Conservation (phyloP, 495 filamentous ascomycete genomes). For the Annulohypoxylon bovei region DNA sequence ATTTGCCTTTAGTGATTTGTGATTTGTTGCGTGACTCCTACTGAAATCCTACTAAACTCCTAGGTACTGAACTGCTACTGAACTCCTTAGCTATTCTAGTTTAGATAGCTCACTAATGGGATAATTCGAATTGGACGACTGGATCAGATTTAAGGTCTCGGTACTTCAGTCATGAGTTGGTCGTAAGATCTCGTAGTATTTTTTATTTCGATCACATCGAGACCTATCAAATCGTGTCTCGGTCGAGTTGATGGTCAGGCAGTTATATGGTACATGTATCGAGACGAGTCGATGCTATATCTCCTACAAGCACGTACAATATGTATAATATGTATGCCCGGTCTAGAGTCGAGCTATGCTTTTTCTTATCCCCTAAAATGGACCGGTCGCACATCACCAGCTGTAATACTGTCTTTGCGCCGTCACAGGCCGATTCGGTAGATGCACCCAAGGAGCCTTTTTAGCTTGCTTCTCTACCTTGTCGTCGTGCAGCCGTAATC, state of each 20-base stretch:
- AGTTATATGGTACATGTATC: conserved; percentile 32
- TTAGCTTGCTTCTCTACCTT: conserved; percentile 74
- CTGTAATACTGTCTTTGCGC: conserved; percentile 87
- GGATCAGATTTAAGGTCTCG: not conserved
- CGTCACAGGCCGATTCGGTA: conserved; percentile 80
- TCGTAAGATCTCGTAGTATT: not conserved
- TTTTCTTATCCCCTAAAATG: not conserved
- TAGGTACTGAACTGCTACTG: too few species aligned
- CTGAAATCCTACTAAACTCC: too few species aligned
- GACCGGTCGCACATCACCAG: conserved; percentile 67
- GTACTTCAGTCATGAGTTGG: not conserved
- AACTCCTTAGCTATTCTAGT: not conserved
- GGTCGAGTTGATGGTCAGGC: conserved; percentile 6
- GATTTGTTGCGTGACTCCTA: not conserved
- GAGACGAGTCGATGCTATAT: conserved; percentile 10
- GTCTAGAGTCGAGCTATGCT: not conserved
- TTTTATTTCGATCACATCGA: not conserved
- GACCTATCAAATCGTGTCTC: not conserved
- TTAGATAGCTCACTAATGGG: not conserved
- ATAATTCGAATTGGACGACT: not conserved
- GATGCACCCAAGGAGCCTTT: conserved; percentile 80
- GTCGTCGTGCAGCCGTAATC: conserved; percentile 80
- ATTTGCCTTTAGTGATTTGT: not conserved
- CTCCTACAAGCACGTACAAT: conserved; percentile 19
- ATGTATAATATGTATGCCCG: not conserved